Evolutionary conservation across 1,284 basidiomycete species (phyloP), one percentile per base, ranked within the genome.

Genomic region (Papiliotrema terrestris): DNA sequence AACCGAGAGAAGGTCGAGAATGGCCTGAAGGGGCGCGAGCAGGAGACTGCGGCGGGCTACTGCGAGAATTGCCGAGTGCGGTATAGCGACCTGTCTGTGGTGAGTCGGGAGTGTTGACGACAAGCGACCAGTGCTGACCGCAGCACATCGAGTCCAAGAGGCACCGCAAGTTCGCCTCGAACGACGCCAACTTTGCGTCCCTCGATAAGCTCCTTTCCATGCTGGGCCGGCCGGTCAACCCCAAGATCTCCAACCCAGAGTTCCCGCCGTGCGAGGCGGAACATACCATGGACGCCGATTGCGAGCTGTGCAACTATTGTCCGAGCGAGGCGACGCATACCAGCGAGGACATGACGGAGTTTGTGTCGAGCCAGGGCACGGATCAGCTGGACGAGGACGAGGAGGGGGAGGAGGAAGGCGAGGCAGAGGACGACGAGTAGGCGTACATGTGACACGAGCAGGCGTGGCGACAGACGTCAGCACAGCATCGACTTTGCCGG

Each of bases 51-150:
- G 23, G 54, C 94, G 8, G 96, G 96, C 11, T 98, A 98, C 77
- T 99, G 96, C 77, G 96, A 99, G 73, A 96, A 94, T 74, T 99
- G 96, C 76, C 83, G 95, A 22, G 71, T 83, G 53, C 91, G 92
- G 73, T 99, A 94, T 71, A 86, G 88, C 0, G 88, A 97, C 75
- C 95, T 98, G 67, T 84, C 85, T 59, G 76, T 81, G 61, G 93
- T 95, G 65, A 69, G 86, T 79, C 19, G 23, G 11, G n/a, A 29
- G 46, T 17, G 13, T 17, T 45, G 4, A 8, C 8, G 8, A 42
- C 43, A 8, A 22, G 19, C 8, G 20, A 35, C 14, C 13, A 23
- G 9, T 3, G 15, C 39, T 35, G 22, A 49, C 45, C 11, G 25
- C 60, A 98, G 91, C 96, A 99, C 72, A 82, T 91, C 52, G 77